These are phyloP conservation scores for Licmophora abbreviata DNA, from an alignment of 108 stramenopile species.

Conservation along the genomic window DNA sequence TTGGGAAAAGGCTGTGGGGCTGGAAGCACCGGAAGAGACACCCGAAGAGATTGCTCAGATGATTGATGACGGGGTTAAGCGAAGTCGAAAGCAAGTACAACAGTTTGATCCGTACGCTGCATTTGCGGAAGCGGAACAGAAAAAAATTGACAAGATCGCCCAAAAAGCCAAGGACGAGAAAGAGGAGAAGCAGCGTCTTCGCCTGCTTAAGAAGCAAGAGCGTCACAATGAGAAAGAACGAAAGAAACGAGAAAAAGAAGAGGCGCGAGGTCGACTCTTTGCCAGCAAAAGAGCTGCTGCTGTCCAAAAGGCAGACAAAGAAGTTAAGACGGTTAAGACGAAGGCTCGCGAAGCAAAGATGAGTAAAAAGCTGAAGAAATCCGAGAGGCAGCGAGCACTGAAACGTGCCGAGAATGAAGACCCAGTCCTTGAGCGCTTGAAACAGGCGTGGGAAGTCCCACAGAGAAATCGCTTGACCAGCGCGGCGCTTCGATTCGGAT, in stretches of 20 bases:
- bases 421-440: constrained; percentile 64
- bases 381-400: constrained; percentile 46
- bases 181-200: constrained; percentile 61
- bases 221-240: constrained; percentile 50
- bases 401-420: constrained; percentile 62
- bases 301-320: constrained; percentile 13
- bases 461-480: constrained; percentile 59
- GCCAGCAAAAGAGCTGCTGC: constrained; percentile 1
- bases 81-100: constrained; percentile 73
- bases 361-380: constrained; percentile 46
- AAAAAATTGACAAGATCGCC: constrained; percentile 55
- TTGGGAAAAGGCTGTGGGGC: constrained; percentile 80
- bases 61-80: constrained; percentile 69
- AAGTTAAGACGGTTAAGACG: constrained; percentile 15
- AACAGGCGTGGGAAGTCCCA: constrained; percentile 78
- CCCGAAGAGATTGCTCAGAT: constrained; percentile 71
- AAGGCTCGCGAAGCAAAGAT: constrained; percentile 12
- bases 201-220: constrained; percentile 48
- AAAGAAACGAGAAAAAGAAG: constrained; percentile 36
- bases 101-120: constrained; percentile 64
- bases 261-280: constrained; percentile 17
- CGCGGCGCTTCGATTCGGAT: constrained; percentile 68
- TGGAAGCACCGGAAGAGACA: constrained; percentile 54
- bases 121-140: constrained; percentile 52
- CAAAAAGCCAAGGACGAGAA: constrained; percentile 45